Evolutionary conservation across 495 filamentous ascomycete genomes (phyloP), one percentile per base, ranked within the genome.

Genomic region (Antarctomyces pellizariae): DNA sequence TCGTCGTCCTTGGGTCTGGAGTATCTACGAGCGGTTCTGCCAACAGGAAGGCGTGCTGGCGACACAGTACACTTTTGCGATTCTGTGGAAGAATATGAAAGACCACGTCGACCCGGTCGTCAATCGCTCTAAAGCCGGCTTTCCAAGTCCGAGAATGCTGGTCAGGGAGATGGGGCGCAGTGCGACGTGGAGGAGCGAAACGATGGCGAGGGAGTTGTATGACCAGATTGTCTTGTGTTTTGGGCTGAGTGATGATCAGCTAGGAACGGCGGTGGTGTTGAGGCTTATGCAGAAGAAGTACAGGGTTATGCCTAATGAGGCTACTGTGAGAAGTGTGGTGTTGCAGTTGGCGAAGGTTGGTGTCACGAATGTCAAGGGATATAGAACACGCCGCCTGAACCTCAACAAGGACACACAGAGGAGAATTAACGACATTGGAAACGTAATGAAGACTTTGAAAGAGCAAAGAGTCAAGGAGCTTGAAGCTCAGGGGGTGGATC

Each of bases 41-140:
- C 36, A 34, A 14, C 43, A 48, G 14, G 40, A 47, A 13, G 29
- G 38, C 9, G 46, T 71, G 6, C 41, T 48, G 18, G 71, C 71
- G 0, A 70, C 80, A 35, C 52, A 70, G 1, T 62, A 71, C 39
- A 77, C 75, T 5, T 83, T 69, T 41, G 52, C 62, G 22, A 67
- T 62, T 20, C 57, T 84, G 7, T 84, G 71, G 47, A 42, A 63
- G 39, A 10, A 43, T 2, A 36, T 27, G 8, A 58, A 60, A 25
- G 54, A 67, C 11, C 52, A 62, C 31, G 50, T 58, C 17, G 56
- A 65, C 34, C 52, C 46, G 13, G 33, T 52, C 9, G 47, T 45
- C 15, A 48, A 0, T 49, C 39, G 18, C 35, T 48, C 24, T 30
- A 40, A 22, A 22, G 19, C 19, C 6, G 44, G 35, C 18, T 57